Percentiles rank a stretch among this genome's conserved stretches.
Conservation (phyloP, 2,329 filamentous ascomycete genomes). For the Xylaria sp. region DNA sequence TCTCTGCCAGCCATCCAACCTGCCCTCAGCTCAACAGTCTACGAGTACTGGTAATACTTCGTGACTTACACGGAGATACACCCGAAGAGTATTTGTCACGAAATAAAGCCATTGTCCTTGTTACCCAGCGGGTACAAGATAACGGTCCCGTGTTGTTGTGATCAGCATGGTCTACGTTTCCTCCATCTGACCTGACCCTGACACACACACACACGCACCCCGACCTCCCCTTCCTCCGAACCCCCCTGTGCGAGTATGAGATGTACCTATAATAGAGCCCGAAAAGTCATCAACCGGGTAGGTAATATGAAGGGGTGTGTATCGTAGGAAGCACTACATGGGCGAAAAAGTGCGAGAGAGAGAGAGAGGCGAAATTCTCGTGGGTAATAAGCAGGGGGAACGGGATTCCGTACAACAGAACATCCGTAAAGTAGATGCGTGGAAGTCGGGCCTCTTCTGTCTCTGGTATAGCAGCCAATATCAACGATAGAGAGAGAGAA, state of each 20-base stretch:
- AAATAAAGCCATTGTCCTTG: slow-evolving; percentile 9
- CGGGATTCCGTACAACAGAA: too few species aligned
- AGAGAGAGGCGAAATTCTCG: background rate
- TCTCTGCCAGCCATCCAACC: slow-evolving; percentile 7
- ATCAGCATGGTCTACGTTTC: slow-evolving; percentile 1
- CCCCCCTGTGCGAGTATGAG: background rate
- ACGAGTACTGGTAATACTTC: background rate
- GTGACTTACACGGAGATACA: background rate
- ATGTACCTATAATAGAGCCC: slow-evolving; percentile 1
- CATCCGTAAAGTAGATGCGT: too few species aligned
- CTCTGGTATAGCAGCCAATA: too few species aligned
- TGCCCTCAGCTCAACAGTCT: slow-evolving; percentile 11
- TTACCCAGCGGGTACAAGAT: slow-evolving; percentile 11
- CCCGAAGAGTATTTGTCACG: slow-evolving; percentile 12
- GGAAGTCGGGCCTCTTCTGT: too few species aligned
- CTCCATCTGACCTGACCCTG: slow-evolving; percentile 1
- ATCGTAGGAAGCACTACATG: background rate
- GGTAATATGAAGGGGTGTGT: background rate
- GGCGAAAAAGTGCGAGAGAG: background rate
- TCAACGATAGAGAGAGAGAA: background rate
- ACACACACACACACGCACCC: background rate
- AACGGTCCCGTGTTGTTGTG: slow-evolving; percentile 8
- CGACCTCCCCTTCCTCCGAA: background rate
- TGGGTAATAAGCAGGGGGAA: background rate
- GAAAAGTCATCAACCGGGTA: background rate